Evolutionary conservation across 2,329 filamentous ascomycete genomes (phyloP).

Genomic region (Exophiala spinifera): DNA sequence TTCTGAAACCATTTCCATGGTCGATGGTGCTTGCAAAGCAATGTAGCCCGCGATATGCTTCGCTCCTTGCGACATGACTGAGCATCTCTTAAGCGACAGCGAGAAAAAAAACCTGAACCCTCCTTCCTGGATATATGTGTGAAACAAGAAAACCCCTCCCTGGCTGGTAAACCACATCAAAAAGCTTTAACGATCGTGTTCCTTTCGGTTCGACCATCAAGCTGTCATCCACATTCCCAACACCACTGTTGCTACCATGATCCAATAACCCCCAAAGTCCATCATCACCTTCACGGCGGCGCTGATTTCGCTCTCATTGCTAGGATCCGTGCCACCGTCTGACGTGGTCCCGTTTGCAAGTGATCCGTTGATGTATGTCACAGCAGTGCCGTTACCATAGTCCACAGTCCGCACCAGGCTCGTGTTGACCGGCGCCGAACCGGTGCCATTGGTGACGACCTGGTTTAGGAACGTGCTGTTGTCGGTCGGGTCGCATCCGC

Average conservation of each 20-base stretch:
- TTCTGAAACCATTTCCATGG: too few relatives aligned
- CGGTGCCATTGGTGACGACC: slow-evolving; percentile 41
- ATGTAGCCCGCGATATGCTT: too few relatives aligned
- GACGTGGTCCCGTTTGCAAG: slow-evolving; percentile 44
- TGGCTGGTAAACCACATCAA: neutral
- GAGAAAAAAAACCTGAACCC: too few relatives aligned
- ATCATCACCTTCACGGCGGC: slow-evolving; percentile 25
- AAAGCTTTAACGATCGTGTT: neutral
- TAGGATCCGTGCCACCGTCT: slow-evolving; percentile 33
- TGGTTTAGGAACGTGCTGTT: slow-evolving; percentile 44
- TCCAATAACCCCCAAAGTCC: slow-evolving; percentile 42
- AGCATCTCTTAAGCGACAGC: too few relatives aligned
- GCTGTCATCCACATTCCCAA: slow-evolving; percentile 19
- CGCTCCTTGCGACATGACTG: too few relatives aligned
- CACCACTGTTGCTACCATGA: slow-evolving; percentile 38
- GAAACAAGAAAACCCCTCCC: too few relatives aligned
- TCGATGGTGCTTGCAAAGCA: too few relatives aligned
- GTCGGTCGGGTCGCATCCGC: slow-evolving; percentile 56
- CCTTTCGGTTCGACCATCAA: neutral
- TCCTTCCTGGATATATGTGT: too few relatives aligned
- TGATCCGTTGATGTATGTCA: slow-evolving; percentile 49
- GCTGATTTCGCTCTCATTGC: slow-evolving; percentile 20
- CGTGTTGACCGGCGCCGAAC: slow-evolving; percentile 36
- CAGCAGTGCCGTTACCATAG: slow-evolving; percentile 43
- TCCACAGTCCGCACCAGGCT: slow-evolving; percentile 38